A percentile compares a stretch with the other conserved stretches of the same genome.
These are phyloP conservation scores for Hypseocharis bilobata DNA, from an alignment of 441 rosid genomes.

Conservation along the genomic window DNA sequence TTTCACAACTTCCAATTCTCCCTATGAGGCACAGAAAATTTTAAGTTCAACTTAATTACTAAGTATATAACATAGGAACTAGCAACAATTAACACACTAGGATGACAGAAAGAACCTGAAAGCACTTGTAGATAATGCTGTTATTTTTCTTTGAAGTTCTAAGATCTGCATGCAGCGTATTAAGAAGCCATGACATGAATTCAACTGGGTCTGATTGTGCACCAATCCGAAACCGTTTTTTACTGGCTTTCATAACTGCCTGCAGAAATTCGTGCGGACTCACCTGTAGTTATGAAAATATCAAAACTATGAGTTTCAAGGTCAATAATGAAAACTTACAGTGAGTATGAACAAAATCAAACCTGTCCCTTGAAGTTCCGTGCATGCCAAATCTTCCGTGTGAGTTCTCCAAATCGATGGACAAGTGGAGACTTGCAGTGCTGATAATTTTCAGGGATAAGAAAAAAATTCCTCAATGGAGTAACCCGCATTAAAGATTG, in stretches of 20 bases:
- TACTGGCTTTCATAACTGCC: constrained; percentile 90
- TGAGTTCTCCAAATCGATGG: constrained; percentile 88
- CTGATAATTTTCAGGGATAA: constrained; percentile 79
- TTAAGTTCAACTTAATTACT: constrained; percentile 8
- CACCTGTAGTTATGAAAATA: constrained; percentile 42
- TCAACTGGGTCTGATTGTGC: constrained; percentile 89
- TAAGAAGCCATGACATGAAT: constrained; percentile 92
- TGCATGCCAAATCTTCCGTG: constrained; percentile 91
- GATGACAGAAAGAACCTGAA: constrained; percentile 48
- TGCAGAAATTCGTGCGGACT: constrained; percentile 97
- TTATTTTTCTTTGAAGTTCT: constrained; percentile 44
- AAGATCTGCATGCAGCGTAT: constrained; percentile 69
- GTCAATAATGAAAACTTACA: constrained; percentile 10
- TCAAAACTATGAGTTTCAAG: constrained; percentile 13
- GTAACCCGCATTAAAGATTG: constrained; percentile 93
- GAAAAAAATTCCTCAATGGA: constrained; percentile 84
- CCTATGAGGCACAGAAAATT: constrained; percentile 32
- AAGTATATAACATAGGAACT: not conserved
- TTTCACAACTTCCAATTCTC: constrained; percentile 79
- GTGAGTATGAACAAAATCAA: constrained; percentile 15
- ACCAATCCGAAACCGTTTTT: constrained; percentile 74
- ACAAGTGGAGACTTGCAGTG: constrained; percentile 78
- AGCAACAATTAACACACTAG: not conserved
- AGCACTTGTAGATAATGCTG: constrained; percentile 78
- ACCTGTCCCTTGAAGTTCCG: constrained; percentile 97